phyloP scores from a whole-genome alignment of 352 stramenopile species.

The Saprolegnia parasitica region DNA sequence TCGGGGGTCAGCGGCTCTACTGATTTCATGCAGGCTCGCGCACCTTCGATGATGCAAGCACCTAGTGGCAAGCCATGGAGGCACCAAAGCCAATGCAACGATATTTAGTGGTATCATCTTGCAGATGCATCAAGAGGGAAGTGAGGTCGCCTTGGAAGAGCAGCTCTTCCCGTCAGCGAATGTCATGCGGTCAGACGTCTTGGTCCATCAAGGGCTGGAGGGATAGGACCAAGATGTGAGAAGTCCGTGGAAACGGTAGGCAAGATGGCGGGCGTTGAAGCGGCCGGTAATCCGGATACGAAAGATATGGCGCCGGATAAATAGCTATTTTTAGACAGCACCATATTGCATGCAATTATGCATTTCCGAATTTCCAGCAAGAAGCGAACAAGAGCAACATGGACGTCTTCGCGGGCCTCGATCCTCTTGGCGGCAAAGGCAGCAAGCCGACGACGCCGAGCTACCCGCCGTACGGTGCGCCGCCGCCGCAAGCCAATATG shows the following conservation, averaged over 20 bases:
- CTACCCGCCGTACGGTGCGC: slow-evolving; percentile 24
- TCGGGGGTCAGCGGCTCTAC: too few species aligned
- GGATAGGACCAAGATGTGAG: too few species aligned
- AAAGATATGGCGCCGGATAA: neutral
- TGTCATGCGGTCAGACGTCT: too few species aligned
- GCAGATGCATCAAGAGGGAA: too few species aligned
- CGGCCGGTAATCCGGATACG: neutral
- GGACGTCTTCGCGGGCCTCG: slow-evolving; percentile 69
- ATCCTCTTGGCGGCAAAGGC: slow-evolving; percentile 53
- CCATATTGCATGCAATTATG: neutral
- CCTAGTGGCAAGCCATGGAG: too few species aligned
- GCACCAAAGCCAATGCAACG: too few species aligned
- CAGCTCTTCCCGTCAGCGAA: too few species aligned
- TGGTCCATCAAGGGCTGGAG: too few species aligned
- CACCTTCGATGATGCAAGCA: too few species aligned
- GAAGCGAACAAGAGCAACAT: slow-evolving; percentile 34
- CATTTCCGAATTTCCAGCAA: neutral
- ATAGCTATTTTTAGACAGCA: neutral
- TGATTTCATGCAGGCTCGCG: too few species aligned
- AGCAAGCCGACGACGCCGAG: slow-evolving; percentile 46
- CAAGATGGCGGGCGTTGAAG: neutral
- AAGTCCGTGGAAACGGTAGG: neutral
- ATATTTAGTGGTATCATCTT: too few species aligned
- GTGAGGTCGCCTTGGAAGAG: too few species aligned
- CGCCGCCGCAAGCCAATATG: slow-evolving; percentile 31